Evolutionary conservation across 2,329 filamentous ascomycete genomes (phyloP), one percentile per base, ranked within the genome.

Genomic region (Juglanconis sp.): DNA sequence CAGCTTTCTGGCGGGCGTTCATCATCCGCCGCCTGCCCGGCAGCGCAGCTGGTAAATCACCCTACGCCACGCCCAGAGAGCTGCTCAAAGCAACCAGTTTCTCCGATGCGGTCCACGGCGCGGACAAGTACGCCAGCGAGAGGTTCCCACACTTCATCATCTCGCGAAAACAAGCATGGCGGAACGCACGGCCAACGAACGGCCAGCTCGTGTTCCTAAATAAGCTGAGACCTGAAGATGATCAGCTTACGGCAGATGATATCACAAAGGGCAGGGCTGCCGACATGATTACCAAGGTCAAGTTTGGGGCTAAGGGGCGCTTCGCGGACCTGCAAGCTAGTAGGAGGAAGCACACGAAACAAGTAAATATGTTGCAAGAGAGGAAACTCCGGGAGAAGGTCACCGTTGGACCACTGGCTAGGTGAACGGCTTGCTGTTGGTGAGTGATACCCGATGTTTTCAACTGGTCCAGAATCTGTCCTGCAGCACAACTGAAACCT

Each of bases 221-320:
- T 69, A 89, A 86, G 68, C 68, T 87, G 3, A 79, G 87, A 8
- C 74, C 74, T 1, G 75, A 82, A 56, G 74, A 79, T n/a, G 76
- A 86, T 34, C 76, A 82, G 56, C 69, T 92, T 54, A 80, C 76
- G 1, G 66, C 74, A 0, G 74, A 76, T 0, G 81, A 87, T 34
- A 68, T 96, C 60, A 92, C 84, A 13, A 95, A 93, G 69, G 94
- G 94, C 7, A 86, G 86, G 70, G 93, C 92, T 4, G 83, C 83
- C 4, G 93, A 97, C 71, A 93, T 96, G 89, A 96, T 98, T 65
- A 96, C 91, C 7, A 96, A 96, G 73, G 71, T 96, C 63, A 94
- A 89, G 72, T 90, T 95, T 70, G 94, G 94, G 0, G 91, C 90
- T 1, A 84, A 79, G 72, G 90, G 75, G 64, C 85, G 76, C 76